phyloP scores from a whole-genome alignment of 2,329 filamentous ascomycete genomes.

The Calonectria montana region DNA sequence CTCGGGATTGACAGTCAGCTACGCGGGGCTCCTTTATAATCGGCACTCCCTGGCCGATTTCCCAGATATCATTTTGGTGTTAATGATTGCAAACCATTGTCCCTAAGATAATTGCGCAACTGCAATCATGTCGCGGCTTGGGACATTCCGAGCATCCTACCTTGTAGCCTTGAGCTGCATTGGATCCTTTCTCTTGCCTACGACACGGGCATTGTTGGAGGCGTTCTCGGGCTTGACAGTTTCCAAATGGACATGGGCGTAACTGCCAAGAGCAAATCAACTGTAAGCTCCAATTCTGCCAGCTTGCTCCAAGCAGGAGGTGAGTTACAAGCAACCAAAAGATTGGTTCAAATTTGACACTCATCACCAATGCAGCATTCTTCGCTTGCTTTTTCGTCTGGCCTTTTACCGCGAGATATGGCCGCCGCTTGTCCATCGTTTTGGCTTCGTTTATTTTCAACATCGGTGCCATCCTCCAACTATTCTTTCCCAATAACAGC shows the following conservation, averaged over 20 bases:
- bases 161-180: slow-evolving; percentile 52
- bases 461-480: slow-evolving; percentile 54
- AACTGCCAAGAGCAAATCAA: slow-evolving; percentile 42
- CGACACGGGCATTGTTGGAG: slow-evolving; percentile 57
- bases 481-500: slow-evolving; percentile 50
- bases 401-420: slow-evolving; percentile 55
- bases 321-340: slow-evolving; percentile 25
- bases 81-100: not conserved
- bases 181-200: slow-evolving; percentile 55
- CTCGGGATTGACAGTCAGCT: slow-evolving; percentile 4
- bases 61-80: not conserved
- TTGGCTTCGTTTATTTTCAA: slow-evolving; percentile 57
- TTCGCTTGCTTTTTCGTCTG: slow-evolving; percentile 57
- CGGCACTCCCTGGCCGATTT: slow-evolving; percentile 8
- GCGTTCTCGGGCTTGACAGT: slow-evolving; percentile 51
- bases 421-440: slow-evolving; percentile 53
- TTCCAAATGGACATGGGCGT: slow-evolving; percentile 54
- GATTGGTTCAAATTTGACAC: not conserved
- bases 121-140: slow-evolving; percentile 41
- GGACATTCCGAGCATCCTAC: slow-evolving; percentile 51
- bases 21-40: slow-evolving; percentile 23
- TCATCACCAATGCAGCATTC: slow-evolving; percentile 46
- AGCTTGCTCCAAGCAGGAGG: slow-evolving; percentile 56
- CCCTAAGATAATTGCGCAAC: not conserved
- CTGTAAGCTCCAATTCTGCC: slow-evolving; percentile 53